Evolutionary conservation across 23 red algal species (phyloP).

Genomic region (Cyanidium caldarium): DNA sequence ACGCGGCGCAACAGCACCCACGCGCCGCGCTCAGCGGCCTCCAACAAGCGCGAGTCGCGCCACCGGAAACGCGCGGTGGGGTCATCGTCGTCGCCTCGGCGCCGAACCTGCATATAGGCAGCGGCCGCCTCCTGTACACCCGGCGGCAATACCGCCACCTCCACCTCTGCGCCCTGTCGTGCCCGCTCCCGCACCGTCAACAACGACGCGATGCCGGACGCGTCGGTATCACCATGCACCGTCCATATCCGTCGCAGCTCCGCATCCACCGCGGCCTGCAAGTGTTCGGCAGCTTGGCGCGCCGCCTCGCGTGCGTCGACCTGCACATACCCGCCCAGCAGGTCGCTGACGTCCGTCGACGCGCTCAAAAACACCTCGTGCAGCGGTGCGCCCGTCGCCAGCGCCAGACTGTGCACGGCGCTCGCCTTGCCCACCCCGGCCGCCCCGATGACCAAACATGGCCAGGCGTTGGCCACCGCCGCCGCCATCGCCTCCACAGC

Average conservation of each 20-base stretch:
- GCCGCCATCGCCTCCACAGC: background rate
- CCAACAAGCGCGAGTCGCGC: constrained; percentile 38
- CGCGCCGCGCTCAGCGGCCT: constrained; percentile 45
- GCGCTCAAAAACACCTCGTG: background rate
- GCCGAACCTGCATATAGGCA: too few relatives aligned
- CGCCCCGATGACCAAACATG: background rate
- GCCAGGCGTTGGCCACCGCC: background rate
- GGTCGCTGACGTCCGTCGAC: background rate
- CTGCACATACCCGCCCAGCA: constrained; percentile 19
- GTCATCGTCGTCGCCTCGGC: too few relatives aligned
- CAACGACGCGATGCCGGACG: too few relatives aligned
- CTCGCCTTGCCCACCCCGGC: background rate
- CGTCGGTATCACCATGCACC: too few relatives aligned
- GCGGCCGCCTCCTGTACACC: too few relatives aligned
- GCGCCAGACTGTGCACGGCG: background rate
- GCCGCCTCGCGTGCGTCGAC: background rate
- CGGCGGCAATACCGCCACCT: too few relatives aligned
- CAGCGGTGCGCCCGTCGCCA: background rate
- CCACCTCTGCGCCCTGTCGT: too few relatives aligned
- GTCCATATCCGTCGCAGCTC: too few relatives aligned
- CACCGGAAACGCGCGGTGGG: constrained; percentile 36
- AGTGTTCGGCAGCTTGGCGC: too few relatives aligned
- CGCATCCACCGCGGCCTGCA: too few relatives aligned
- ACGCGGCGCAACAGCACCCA: constrained; percentile 62
- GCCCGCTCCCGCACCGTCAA: background rate